Base-by-base conservation (phyloP, 139 green algal species). In the Haematococcus lacustris region DNA sequence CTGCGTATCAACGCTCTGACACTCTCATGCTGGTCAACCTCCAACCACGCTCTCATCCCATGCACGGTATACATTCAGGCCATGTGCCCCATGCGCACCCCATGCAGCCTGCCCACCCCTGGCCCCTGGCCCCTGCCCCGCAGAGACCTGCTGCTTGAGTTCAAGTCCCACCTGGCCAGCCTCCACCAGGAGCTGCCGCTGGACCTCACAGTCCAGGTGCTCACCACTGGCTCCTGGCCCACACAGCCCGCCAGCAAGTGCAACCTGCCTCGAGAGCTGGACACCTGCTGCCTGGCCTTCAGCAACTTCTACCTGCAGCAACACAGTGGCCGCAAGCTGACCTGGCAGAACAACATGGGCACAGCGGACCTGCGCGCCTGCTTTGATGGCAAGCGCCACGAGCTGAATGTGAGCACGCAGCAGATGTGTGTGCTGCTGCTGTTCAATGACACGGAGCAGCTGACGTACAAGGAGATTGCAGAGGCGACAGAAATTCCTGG, bases 341-440 rank as follows among this genome's bases (percentile, higher is more conserved):
- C 80, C n/a, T 98, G 93, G 93, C 95, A 98, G 83, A 91, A 88
- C 63, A 93, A 92, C 75, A 97, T 98, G 95, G 95, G 95, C 77
- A 95, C 82, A 6, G 91, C 90, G 26, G 94, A 98, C 71, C 72
- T 98, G 60, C 87, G 88, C 60, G 88, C 85, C 37, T 81, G 74
- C 1, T 94, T 94, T 80, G 85, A 74, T n/a, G 70, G 33, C 23
- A 81, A 83, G 30, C 85, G 86, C 71, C 91, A 97, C 71, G 92
- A 97, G 82, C 83, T 98, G 38, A 93, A 86, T 67, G 93, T 97
- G 65, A 91, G 81, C 13, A 98, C 95, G 6, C 93, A 97, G 76
- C 90, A 96, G 77, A 89, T 92, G 79, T 91, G 87, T 71, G 90
- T 98, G 7, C 82, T 99, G 73, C 65, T 97, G 86, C 90, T 98